Conservation (phyloP, 768 basidiomycete genomes). For the Baorangia bicolor region DNA sequence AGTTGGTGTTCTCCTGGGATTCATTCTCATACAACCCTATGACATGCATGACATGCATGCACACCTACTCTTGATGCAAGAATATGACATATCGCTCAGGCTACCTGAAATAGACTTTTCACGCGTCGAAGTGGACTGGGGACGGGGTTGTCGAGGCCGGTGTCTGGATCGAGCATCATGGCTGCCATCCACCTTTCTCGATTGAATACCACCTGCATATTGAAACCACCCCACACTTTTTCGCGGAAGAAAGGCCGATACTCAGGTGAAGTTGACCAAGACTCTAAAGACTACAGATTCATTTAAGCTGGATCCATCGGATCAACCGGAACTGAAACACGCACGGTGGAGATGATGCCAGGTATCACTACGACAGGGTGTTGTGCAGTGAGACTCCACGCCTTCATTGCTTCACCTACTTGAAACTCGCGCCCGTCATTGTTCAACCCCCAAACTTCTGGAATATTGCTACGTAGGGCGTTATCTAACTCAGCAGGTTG, state of each 20-base stretch:
- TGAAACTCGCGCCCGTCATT: constrained; percentile 79
- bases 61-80: constrained; percentile 63
- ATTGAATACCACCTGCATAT: constrained; percentile 85
- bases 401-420: constrained; percentile 67
- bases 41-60: constrained; percentile 69
- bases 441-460: constrained; percentile 80
- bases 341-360: constrained; percentile 84
- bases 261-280: constrained; percentile 88
- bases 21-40: constrained; percentile 62
- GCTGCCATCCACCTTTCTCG: constrained; percentile 88
- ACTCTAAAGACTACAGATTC: constrained; percentile 69
- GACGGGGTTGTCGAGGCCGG: constrained; percentile 84
- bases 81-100: constrained; percentile 65
- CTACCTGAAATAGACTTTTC: constrained; percentile 67
- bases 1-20: constrained; percentile 69
- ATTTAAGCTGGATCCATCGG: neutral
- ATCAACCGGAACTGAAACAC: constrained; percentile 19
- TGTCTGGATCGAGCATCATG: constrained; percentile 87
- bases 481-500: too few relatives aligned
- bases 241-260: constrained; percentile 91
- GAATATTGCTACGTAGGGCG: constrained; percentile 64
- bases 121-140: constrained; percentile 71
- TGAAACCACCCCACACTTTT: constrained; percentile 76
- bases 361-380: constrained; percentile 87
- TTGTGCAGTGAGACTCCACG: constrained; percentile 61